phyloP scores from a whole-genome alignment of 2,329 filamentous ascomycete species.

The Pseudogymnoascus sp. region DNA sequence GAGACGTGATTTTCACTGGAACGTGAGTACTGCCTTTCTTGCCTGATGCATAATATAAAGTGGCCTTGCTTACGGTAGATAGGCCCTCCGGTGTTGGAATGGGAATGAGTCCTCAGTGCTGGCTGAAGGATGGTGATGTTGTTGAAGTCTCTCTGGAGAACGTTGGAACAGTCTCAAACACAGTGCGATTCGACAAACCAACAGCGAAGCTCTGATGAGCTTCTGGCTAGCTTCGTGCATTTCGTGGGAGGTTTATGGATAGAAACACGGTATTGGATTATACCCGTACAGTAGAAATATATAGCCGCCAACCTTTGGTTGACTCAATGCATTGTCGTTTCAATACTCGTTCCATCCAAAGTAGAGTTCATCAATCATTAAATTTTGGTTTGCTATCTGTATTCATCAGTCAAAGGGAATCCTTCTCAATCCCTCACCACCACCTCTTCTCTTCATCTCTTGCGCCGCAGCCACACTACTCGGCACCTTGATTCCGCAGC shows the following conservation, averaged over 20 bases:
- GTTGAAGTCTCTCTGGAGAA: slow-evolving; percentile 61
- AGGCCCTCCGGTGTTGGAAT: slow-evolving; percentile 64
- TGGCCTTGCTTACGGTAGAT: not conserved
- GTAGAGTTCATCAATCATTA: slow-evolving; percentile 3
- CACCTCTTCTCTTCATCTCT: slow-evolving; percentile 70
- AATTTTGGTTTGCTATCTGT: not conserved
- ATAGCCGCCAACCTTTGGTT: not conserved
- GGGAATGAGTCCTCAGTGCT: slow-evolving; percentile 57
- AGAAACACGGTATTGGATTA: slow-evolving; percentile 6
- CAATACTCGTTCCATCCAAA: not conserved
- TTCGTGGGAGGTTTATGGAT: slow-evolving; percentile 5
- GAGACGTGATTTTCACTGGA: slow-evolving; percentile 59
- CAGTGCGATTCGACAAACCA: slow-evolving; percentile 36
- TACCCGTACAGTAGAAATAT: not conserved
- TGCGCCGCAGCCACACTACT: slow-evolving; percentile 86
- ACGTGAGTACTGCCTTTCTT: slow-evolving; percentile 38
- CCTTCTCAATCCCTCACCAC: slow-evolving; percentile 54
- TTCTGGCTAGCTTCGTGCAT: not conserved
- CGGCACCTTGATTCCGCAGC: slow-evolving; percentile 95
- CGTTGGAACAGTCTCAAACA: slow-evolving; percentile 53
- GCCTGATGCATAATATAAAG: not conserved
- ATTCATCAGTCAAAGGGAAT: slow-evolving; percentile 66
- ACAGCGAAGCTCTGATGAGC: slow-evolving; percentile 30
- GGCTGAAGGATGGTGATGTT: slow-evolving; percentile 62
- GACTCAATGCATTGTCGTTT: not conserved